Base-by-base conservation (phyloP, 768 basidiomycete genomes). In the Hypholoma fasciculare region DNA sequence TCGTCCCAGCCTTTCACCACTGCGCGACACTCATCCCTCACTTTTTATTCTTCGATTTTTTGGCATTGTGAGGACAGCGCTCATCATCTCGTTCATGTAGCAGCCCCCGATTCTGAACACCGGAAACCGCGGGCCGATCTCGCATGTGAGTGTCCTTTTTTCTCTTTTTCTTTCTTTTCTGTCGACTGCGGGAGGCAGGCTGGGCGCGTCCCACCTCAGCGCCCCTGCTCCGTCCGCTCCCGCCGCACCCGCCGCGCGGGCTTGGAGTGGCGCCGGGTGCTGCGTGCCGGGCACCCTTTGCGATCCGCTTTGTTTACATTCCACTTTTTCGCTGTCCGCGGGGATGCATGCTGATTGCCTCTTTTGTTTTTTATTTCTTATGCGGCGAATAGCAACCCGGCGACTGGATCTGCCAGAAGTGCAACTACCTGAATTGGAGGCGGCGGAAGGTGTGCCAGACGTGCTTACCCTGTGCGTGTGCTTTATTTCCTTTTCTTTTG, bases 61-160 rank as follows among this genome's bases (percentile, higher is more conserved):
- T 34, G 30, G 30, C 9, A 7, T 34, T n/a, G 19, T 23, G 51
- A 26, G 23, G 39, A 19, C 12, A 37, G 26, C 38, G 60, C 51
- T 63, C 47, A 53, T 34, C 23, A 46, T 52, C 44, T 40, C 44
- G 39, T 49, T 52, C 56, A 58, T 57, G 8, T 46, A 89, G 86
- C 90, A 89, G 61, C 92, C 92, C 20, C 92, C 92, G 56, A 94
- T 94, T 65, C 76, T 94, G 62, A 94, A 94, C 69, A 94, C 92
- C 0, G 92, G 92, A 1, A 94, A 94, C 71, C 82, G 88, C 56
- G 92, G 92, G 23, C 92, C 92, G 7, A 94, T 94, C 54, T 89
- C 91, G 62, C 90, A 92, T 73, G 82, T 88, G 78, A 67, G 85
- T 85, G 13, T 17, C 12, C 14, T 42, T 37, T 47, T 42, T 40